A percentile compares a stretch with the other conserved stretches of the same genome.
Evolutionary conservation across 2,329 filamentous ascomycete species (phyloP).

Genomic region (Dryadomyces sulphureus): DNA sequence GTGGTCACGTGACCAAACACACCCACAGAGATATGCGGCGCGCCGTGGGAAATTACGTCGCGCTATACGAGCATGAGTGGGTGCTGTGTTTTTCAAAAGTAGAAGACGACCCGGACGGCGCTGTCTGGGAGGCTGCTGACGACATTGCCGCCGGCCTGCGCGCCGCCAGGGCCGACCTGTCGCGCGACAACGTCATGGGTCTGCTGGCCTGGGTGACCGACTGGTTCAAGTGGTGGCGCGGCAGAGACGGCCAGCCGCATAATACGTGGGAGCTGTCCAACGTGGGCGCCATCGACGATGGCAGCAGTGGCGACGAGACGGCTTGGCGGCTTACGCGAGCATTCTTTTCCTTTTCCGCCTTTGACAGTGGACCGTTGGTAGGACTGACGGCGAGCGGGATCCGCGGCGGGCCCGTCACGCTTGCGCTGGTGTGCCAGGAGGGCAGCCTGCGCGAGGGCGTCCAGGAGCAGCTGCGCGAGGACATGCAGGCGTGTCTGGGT

Average conservation of each 20-base stretch:
- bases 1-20: constrained; percentile 19
- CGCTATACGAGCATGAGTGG: constrained; percentile 18
- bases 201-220: constrained; percentile 28
- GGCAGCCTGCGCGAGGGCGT: constrained; percentile 21
- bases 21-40: constrained; percentile 15
- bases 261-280: constrained; percentile 39
- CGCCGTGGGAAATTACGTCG: constrained; percentile 25
- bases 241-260: constrained; percentile 27
- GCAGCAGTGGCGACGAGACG: constrained; percentile 4
- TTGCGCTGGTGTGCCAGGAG: constrained; percentile 34
- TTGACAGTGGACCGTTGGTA: constrained; percentile 26
- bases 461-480: constrained; percentile 17
- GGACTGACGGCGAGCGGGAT: constrained; percentile 32
- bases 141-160: constrained; percentile 21
- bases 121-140: constrained; percentile 28
- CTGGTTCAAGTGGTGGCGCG: constrained; percentile 24
- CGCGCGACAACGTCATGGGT: constrained; percentile 26
- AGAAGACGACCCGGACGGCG: constrained; percentile 10
- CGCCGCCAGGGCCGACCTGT: constrained; percentile 18
- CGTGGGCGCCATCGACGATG: constrained; percentile 24
- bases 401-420: constrained; percentile 21
- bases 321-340: constrained; percentile 25
- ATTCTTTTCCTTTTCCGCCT: constrained; percentile 35
- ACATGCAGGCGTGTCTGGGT: constrained; percentile 19
- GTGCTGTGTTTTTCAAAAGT: too few relatives aligned